phyloP scores from a whole-genome alignment of 208 protist species.

The Angomonas ambiguus region DNA sequence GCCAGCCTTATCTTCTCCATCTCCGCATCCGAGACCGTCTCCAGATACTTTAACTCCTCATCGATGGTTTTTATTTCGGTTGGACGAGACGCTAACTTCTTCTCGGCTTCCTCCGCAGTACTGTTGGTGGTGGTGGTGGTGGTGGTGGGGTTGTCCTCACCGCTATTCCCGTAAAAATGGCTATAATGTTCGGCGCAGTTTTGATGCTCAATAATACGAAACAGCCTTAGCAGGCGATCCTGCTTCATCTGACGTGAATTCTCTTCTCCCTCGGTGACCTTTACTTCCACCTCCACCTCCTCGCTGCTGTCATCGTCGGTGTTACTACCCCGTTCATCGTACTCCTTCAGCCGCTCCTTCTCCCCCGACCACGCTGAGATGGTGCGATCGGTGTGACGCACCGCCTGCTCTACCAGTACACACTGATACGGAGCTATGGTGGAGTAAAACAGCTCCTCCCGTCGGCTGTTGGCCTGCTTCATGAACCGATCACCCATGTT shows the following conservation, averaged over 20 bases:
- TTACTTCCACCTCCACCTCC: background rate
- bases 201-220: background rate
- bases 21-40: background rate
- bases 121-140: too few relatives aligned
- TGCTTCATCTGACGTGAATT: too few relatives aligned
- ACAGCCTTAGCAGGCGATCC: background rate
- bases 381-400: constrained; percentile 14
- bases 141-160: background rate
- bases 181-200: background rate
- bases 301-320: background rate
- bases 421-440: constrained; percentile 58
- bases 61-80: too few relatives aligned
- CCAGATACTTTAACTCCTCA: background rate
- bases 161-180: background rate
- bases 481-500: constrained; percentile 52
- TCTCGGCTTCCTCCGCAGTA: too few relatives aligned
- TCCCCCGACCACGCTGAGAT: background rate
- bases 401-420: constrained; percentile 29
- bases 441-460: constrained; percentile 81
- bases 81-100: too few relatives aligned
- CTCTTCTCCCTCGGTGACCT: constrained; percentile 3
- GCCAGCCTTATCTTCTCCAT: constrained; percentile 10
- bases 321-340: background rate
- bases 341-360: background rate
- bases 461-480: constrained; percentile 66